Base-by-base conservation (phyloP, 805 yeast species). In the Barnettozyma sp. region DNA sequence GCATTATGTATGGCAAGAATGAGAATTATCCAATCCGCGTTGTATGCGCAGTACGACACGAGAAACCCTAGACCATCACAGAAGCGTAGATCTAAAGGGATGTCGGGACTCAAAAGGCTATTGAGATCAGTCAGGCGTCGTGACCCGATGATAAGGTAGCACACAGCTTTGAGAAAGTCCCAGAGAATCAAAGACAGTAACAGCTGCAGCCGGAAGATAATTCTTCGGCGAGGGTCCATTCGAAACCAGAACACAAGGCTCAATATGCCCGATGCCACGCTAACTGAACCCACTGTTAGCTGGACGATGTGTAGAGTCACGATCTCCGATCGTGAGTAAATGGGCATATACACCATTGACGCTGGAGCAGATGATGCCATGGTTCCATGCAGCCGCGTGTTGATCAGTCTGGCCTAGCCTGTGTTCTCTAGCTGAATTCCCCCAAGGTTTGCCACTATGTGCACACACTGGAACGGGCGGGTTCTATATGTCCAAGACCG, bases 51-150 rank as follows among this genome's bases (percentile, higher is more conserved):
- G 3, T 19, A 11, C 1, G 44, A n/a, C 9, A 44, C 24, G 2
- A 51, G 13, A 33, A 38, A 49, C 4, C 54, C 54, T 31, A 44
- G 34, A 3, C 36, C 46, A 30, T 51, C 44, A 28, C 55, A 51
- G 17, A 46, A 39, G 9, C 17, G 6, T 6, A 11, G 13, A 12
- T 39, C 35, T 14, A 21, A 13, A 7, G 18, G 15, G 6, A 14
- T 18, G 10, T 12, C 10, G 12, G 36, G 25, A 21, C 26, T 12
- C 6, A 18, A 23, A 16, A 29, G 21, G 15, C 15, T 19, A 23
- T 20, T 20, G 32, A 29, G 23, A 13, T 20, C 14, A 6, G 8
- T 10, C 17, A 29, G 10, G 8, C 32, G 23, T 16, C 5, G 14
- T 5, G 23, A 13, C 17, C 32, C 23, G 15, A 29, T 16, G 10